Evolutionary conservation across 2,329 filamentous ascomycete genomes (phyloP).

Genomic region (Zasmidium citrigriseum): DNA sequence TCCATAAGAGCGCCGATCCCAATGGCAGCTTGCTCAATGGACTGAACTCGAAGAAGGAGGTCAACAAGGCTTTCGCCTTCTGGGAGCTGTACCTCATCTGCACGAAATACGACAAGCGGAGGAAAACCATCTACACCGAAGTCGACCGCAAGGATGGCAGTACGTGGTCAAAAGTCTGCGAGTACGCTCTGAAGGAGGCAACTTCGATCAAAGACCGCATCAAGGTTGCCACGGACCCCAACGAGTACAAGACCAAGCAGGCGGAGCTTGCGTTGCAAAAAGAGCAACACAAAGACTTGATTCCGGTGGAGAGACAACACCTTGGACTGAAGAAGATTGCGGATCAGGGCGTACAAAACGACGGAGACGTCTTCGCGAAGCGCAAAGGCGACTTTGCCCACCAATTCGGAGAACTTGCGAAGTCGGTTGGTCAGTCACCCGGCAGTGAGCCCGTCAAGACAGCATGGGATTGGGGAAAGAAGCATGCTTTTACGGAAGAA

Average conservation of each 20-base stretch:
- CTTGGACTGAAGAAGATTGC: constrained; percentile 31
- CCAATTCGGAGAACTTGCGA: constrained; percentile 48
- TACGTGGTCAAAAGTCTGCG: constrained; percentile 78
- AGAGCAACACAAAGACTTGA: constrained; percentile 21
- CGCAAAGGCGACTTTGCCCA: constrained; percentile 20
- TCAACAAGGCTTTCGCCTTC: constrained; percentile 80
- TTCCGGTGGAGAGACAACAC: constrained; percentile 18
- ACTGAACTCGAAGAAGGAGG: constrained; percentile 77
- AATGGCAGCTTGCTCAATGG: constrained; percentile 87
- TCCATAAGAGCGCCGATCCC: constrained; percentile 59
- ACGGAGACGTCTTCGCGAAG: constrained; percentile 27
- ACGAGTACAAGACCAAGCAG: constrained; percentile 18
- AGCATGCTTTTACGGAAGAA: constrained; percentile 28
- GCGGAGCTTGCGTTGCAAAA: constrained; percentile 18
- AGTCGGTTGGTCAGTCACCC: constrained; percentile 50
- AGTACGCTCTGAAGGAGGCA: constrained; percentile 68
- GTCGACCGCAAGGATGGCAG: constrained; percentile 77
- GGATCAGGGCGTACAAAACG: constrained; percentile 23
- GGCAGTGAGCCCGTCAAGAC: constrained; percentile 35
- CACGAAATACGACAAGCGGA: constrained; percentile 69
- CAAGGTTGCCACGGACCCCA: constrained; percentile 44
- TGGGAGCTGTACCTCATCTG: constrained; percentile 88
- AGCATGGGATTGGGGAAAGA: not conserved
- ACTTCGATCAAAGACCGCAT: constrained; percentile 68
- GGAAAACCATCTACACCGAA: constrained; percentile 81